These are phyloP conservation scores for Taphrina flavorubra DNA, from an alignment of 1,139 yeast genomes.

Conservation along the genomic window DNA sequence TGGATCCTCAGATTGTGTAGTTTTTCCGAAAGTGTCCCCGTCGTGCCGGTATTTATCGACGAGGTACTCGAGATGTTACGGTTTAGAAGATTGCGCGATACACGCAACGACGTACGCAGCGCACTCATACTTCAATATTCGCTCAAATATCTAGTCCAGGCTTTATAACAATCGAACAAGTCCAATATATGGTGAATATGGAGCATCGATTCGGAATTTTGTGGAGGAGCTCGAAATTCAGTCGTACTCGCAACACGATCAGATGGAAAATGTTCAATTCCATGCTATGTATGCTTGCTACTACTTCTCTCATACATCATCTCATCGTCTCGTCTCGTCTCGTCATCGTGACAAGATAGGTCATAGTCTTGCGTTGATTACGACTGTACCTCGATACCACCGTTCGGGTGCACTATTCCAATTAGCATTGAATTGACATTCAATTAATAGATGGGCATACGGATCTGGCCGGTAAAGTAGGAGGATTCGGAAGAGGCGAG, in stretches of 20 bases:
- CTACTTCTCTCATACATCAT: too few relatives aligned
- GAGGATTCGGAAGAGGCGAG: conserved; percentile 39
- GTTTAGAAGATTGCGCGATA: neutral
- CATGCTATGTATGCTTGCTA: too few relatives aligned
- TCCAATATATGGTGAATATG: too few relatives aligned
- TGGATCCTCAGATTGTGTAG: conserved; percentile 48
- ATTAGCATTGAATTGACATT: too few relatives aligned
- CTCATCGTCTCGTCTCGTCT: neutral
- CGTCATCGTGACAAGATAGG: neutral
- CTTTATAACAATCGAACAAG: neutral
- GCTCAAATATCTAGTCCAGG: neutral
- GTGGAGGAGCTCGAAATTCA: conserved; percentile 9
- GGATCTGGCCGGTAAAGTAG: conserved; percentile 37
- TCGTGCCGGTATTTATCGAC: neutral
- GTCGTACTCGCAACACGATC: neutral
- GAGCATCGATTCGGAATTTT: neutral
- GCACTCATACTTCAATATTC: neutral
- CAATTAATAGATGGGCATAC: neutral
- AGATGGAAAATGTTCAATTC: neutral
- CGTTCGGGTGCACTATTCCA: conserved; percentile 13
- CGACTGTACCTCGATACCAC: conserved; percentile 33
- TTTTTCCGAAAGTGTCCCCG: conserved; percentile 3
- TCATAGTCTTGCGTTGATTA: neutral
- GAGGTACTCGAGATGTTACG: neutral
- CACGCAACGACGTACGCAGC: neutral